phyloP scores from a whole-genome alignment of 2,329 filamentous ascomycete species.

The Diaporthe australafricana region DNA sequence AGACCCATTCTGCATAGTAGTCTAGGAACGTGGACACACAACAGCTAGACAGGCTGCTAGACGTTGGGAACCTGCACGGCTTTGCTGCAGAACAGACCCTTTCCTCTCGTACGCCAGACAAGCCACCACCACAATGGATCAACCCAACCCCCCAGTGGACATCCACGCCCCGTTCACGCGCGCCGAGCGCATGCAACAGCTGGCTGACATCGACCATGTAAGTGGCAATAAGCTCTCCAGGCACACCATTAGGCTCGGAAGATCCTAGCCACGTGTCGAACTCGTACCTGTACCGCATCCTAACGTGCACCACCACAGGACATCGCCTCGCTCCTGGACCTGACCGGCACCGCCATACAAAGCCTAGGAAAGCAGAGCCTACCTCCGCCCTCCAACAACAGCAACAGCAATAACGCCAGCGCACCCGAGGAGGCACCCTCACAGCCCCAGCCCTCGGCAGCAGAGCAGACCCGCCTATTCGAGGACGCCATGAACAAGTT shows the following conservation, averaged over 20 bases:
- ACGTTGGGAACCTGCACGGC: background rate
- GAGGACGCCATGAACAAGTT: slow-evolving; percentile 74
- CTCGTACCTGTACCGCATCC: slow-evolving; percentile 41
- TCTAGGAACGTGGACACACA: background rate
- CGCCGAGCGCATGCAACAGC: slow-evolving; percentile 82
- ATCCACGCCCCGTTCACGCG: slow-evolving; percentile 71
- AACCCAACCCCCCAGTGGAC: slow-evolving; percentile 37
- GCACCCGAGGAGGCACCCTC: slow-evolving; percentile 10
- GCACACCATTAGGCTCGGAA: background rate
- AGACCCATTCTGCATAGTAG: background rate
- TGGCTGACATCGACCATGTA: slow-evolving; percentile 82
- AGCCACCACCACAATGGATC: slow-evolving; percentile 32
- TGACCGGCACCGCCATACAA: slow-evolving; percentile 70
- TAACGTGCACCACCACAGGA: slow-evolving; percentile 54
- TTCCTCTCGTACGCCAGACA: background rate
- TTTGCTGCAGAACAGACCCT: background rate
- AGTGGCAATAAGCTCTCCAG: slow-evolving; percentile 1
- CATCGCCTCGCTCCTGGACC: slow-evolving; percentile 57
- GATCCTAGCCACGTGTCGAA: slow-evolving; percentile 35
- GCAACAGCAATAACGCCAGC: slow-evolving; percentile 43
- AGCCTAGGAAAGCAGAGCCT: slow-evolving; percentile 64
- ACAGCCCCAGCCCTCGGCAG: slow-evolving; percentile 43
- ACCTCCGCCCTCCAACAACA: slow-evolving; percentile 42
- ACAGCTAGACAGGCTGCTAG: background rate
- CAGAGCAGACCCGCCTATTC: slow-evolving; percentile 67